Base-by-base conservation (phyloP, 106 monocot species). In the Dendrobium chrysotoxum region DNA sequence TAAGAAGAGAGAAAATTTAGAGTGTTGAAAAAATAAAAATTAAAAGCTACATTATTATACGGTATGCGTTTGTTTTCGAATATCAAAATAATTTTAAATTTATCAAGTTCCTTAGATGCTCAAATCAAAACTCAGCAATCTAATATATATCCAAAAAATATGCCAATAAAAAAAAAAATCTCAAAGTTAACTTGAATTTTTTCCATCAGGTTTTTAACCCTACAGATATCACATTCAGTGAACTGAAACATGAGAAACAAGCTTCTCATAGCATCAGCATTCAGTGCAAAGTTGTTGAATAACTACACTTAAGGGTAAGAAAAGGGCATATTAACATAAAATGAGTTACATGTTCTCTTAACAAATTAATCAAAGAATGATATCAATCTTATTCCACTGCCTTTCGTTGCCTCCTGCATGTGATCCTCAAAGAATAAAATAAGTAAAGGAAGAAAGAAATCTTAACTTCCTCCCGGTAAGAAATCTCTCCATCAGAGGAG, bases 321-420 rank as follows among this genome's bases (percentile, higher is more conserved):
- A 70, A 70, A 2, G 74, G 10, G 21, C 18, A 35, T 35, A 57
- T 35, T 20, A 30, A 35, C 23, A 57, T 20, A 13, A 55, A 78
- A 45, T 55, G 17, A 57, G 20, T 55, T 8, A 35, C 57, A 40
- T 55, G 38, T 78, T 78, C 78, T 78, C 30, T 42, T 76, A 55
- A 54, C 3, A 55, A 58, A 55, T 78, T 45, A 78, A 78, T 58
- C 53, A 78, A 78, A 78, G 78, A 78, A 78, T 78, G 38, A 54
- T 35, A 57, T 55, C 30, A 57, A 78, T 76, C 76, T 25, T 76
- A 76, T 76, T 47, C 46, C 76, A 46, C n/a, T 46, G 25, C 26
- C 74, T 74, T 74, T 18, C 28, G 1, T 74, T 74, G 20, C 20
- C 40, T 74, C 6, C 7, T 41, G 4, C 40, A 41, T 2, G 40